A percentile compares a stretch with the other conserved stretches of the same genome.
Evolutionary conservation across 257 asterid species (phyloP).

Genomic region (Primulina tabacum): DNA sequence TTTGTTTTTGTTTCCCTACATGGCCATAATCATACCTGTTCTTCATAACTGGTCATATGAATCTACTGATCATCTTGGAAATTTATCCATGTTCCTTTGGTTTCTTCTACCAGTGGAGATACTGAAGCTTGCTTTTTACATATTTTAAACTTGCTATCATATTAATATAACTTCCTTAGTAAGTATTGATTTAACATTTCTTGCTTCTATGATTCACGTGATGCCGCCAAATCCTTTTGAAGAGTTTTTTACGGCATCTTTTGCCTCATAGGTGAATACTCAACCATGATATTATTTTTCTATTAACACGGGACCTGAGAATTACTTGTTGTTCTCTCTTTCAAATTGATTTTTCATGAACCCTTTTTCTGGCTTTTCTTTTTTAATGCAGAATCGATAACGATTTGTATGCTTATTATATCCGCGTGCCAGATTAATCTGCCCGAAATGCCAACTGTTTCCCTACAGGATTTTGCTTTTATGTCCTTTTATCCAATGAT

Average conservation of each 20-base stretch:
- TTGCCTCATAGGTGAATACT: too few relatives aligned
- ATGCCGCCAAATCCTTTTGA: too few relatives aligned
- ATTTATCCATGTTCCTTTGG: not conserved
- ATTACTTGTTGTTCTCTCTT: too few relatives aligned
- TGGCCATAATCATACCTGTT: not conserved
- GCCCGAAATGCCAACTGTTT: not conserved
- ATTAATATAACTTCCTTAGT: not conserved
- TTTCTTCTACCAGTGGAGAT: not conserved
- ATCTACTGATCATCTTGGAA: not conserved
- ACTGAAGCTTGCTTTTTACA: too few relatives aligned
- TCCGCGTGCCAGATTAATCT: conserved; percentile 1
- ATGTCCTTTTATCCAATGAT: too few relatives aligned
- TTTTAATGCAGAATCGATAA: not conserved
- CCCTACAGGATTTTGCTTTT: too few relatives aligned
- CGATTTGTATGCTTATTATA: not conserved
- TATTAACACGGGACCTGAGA: too few relatives aligned
- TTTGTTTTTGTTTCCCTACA: conserved; percentile 14
- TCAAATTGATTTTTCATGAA: too few relatives aligned
- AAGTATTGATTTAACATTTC: not conserved
- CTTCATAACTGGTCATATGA: not conserved
- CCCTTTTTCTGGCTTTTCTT: not conserved
- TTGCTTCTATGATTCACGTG: not conserved
- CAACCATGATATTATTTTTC: too few relatives aligned
- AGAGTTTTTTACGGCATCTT: too few relatives aligned
- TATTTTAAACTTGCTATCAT: not conserved